These are phyloP conservation scores for Thalassiosira profunda DNA, from an alignment of 108 stramenopile genomes.

Conservation along the genomic window DNA sequence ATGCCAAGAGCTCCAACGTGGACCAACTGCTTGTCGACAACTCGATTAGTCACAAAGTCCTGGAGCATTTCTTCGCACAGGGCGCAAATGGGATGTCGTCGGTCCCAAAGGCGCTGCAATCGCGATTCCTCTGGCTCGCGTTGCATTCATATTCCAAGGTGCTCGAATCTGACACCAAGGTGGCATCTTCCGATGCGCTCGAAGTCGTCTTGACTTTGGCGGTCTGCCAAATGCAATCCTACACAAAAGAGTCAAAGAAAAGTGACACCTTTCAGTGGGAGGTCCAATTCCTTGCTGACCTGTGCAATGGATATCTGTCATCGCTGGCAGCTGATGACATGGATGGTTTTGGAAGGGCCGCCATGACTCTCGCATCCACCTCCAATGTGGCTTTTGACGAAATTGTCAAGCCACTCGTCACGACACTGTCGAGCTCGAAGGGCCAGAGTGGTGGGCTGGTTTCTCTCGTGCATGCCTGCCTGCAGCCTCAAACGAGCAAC, in stretches of 20 bases:
- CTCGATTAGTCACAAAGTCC: constrained; percentile 7
- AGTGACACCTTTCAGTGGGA: constrained; percentile 22
- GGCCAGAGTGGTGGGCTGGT: constrained; percentile 8
- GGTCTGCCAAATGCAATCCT: constrained; percentile 32
- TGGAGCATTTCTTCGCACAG: constrained; percentile 2
- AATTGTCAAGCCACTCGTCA: constrained; percentile 36
- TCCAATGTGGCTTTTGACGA: constrained; percentile 16
- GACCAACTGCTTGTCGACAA: too few species aligned
- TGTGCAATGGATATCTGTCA: constrained; percentile 10
- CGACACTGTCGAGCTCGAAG: constrained; percentile 3
- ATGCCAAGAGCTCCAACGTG: too few species aligned
- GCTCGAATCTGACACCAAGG: constrained; percentile 1
- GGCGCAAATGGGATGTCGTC: too few species aligned
- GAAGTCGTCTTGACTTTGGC: constrained; percentile 16
- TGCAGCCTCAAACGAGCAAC: constrained; percentile 21
- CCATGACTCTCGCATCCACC: constrained; percentile 25
- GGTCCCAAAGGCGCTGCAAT: constrained; percentile 4
- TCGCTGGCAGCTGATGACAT: neutral
- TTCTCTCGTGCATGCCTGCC: constrained; percentile 21
- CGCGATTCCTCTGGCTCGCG: constrained; percentile 44
- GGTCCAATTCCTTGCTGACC: constrained; percentile 16
- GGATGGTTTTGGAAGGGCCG: constrained; percentile 8
- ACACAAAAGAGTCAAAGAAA: constrained; percentile 35
- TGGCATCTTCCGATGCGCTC: neutral
- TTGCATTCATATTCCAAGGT: constrained; percentile 30